Evolutionary conservation across 2,329 filamentous ascomycete genomes (phyloP).

Genomic region (Colletotrichum sp.): DNA sequence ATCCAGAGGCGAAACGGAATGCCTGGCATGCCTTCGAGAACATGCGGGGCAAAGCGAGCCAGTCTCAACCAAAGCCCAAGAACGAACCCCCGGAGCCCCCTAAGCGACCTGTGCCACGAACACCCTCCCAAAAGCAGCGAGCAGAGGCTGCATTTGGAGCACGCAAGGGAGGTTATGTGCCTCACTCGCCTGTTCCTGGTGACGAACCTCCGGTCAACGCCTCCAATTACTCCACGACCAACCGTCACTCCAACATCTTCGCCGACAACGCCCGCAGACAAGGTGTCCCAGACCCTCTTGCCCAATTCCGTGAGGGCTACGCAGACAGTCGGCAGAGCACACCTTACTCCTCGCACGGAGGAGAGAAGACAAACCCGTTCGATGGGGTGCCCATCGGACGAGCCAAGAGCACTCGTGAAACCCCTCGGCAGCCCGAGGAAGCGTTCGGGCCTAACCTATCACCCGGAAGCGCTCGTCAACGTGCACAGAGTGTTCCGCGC

Average conservation of each 20-base stretch:
- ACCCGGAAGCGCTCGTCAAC: slow-evolving; percentile 28
- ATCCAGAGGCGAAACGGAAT: slow-evolving; percentile 44
- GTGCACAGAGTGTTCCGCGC: slow-evolving; percentile 35
- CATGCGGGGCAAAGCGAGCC: slow-evolving; percentile 41
- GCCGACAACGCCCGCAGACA: slow-evolving; percentile 21
- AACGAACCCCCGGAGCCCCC: slow-evolving; percentile 31
- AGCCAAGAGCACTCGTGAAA: slow-evolving; percentile 50
- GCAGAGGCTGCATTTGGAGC: slow-evolving; percentile 60
- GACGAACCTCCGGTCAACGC: slow-evolving; percentile 59
- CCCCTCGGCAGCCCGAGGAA: slow-evolving; percentile 31
- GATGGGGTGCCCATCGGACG: slow-evolving; percentile 50
- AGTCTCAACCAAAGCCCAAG: slow-evolving; percentile 30
- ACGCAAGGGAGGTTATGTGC: slow-evolving; percentile 54
- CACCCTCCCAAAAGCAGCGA: slow-evolving; percentile 58
- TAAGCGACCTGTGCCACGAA: slow-evolving; percentile 49
- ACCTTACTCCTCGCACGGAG: slow-evolving; percentile 60
- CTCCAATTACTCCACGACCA: slow-evolving; percentile 54
- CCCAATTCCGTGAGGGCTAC: slow-evolving; percentile 49
- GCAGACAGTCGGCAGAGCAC: slow-evolving; percentile 60
- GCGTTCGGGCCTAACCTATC: slow-evolving; percentile 17
- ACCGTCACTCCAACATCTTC: slow-evolving; percentile 28
- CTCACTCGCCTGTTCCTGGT: slow-evolving; percentile 50
- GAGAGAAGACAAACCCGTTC: slow-evolving; percentile 65
- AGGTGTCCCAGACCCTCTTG: slow-evolving; percentile 49
- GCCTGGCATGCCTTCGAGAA: slow-evolving; percentile 48